Percentiles rank a stretch among this genome's conserved stretches.
phyloP scores from a whole-genome alignment of 306 rosid genomes.

The Lathyrus sativus region DNA sequence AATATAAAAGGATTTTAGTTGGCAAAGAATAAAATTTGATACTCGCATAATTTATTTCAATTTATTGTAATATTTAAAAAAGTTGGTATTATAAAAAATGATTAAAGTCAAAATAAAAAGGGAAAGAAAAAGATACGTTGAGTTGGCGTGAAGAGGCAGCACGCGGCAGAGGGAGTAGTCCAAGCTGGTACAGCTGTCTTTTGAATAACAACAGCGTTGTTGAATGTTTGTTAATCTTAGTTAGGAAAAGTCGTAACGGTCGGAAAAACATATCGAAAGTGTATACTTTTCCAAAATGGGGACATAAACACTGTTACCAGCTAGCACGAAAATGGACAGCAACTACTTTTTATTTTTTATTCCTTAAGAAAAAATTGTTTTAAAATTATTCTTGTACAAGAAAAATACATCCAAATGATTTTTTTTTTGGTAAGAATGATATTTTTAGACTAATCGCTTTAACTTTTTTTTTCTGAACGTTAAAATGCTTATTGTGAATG shows the following conservation, averaged over 20 bases:
- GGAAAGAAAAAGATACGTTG: neutral
- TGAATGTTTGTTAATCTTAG: neutral
- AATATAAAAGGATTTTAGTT: too few relatives aligned
- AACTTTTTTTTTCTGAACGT: neutral
- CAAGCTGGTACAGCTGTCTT: constrained; percentile 44
- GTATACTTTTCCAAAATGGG: neutral
- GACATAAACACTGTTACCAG: neutral
- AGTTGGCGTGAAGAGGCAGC: constrained; percentile 29
- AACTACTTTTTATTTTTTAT: neutral
- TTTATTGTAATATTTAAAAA: too few relatives aligned
- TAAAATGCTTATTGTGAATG: neutral
- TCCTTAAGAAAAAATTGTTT: too few relatives aligned
- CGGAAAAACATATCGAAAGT: neutral
- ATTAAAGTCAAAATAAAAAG: neutral
- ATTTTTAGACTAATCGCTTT: neutral
- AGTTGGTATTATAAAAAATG: too few relatives aligned
- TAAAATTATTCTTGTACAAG: too few relatives aligned
- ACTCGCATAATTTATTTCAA: too few relatives aligned
- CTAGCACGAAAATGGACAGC: neutral
- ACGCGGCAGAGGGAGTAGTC: constrained; percentile 24
- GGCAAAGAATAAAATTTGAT: too few relatives aligned
- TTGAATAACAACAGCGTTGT: constrained; percentile 16
- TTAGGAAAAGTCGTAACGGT: constrained; percentile 47
- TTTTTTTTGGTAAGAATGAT: too few relatives aligned
- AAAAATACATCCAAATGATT: neutral